Evolutionary conservation across 306 rosid species (phyloP), one percentile per base, ranked within the genome.

Genomic region (Pachyrhizus erosus): DNA sequence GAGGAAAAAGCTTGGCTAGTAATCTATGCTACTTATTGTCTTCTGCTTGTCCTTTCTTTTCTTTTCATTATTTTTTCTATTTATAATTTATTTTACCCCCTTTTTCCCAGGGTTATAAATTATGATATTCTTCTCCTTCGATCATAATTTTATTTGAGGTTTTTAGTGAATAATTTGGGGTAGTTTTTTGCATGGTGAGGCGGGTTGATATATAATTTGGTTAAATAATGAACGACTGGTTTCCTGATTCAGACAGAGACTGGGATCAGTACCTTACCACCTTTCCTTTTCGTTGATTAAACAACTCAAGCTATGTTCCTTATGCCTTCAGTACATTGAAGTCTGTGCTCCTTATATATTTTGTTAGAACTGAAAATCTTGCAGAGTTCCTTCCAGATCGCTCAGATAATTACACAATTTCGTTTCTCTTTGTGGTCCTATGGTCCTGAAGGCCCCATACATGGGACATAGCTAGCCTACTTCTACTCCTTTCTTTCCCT

Each of bases 221-320:
- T 17, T 76, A 6, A 68, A 49, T 75, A 48, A 70, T 40, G 33
- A 76, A 75, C 40, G 80, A 45, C 72, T 33, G 79, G 76, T 81
- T 79, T 60, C 80, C 88, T 86, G 93, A 84, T 89, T 83, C 87
- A 87, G 76, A 85, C 84, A 62, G 86, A 86, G 89, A 69, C 84
- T 86, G 70, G 34, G 90, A 87, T 83, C 86, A 81, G 91, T 84
- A 81, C 76, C 85, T 78, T 80, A 74, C 80, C 24, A 20, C 86
- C 77, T 76, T 82, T 82, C 78, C 85, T 78, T 87, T 85, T 84
- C 58, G 40, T 89, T 90, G 94, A 89, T 91, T 92, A 91, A 94
- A 92, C 98, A 68, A 90, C 86, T 86, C 96, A 81, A 78, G 77
- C 94, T 82, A 89, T 92, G 98, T 92, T 94, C 96, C 92, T 94